Evolutionary conservation across 352 stramenopile species (phyloP).

Genomic region (Phytophthora fragariae): DNA sequence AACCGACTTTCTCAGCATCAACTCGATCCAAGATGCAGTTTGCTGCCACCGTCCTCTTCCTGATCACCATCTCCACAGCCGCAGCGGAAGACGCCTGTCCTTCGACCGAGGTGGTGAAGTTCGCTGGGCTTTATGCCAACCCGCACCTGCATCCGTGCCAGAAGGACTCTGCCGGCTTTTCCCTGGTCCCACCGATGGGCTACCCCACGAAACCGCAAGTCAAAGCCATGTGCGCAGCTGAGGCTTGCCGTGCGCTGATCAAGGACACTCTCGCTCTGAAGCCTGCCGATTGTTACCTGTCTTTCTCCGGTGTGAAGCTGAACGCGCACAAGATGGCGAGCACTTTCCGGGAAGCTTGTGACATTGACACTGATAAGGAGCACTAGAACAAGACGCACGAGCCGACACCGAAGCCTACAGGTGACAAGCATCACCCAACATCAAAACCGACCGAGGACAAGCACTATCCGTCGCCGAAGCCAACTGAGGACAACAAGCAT

Average conservation of each 20-base stretch:
- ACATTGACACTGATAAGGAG: conserved; percentile 1
- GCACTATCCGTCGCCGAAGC: conserved; percentile 17
- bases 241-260: conserved; percentile 26
- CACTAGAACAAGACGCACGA: conserved; percentile 11
- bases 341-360: conserved; percentile 20
- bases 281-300: conserved; percentile 34
- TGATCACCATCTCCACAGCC: conserved; percentile 22
- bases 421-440: background rate
- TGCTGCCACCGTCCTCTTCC: conserved; percentile 18
- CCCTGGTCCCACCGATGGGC: conserved; percentile 21
- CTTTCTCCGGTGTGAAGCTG: conserved; percentile 26
- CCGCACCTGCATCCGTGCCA: conserved; percentile 38
- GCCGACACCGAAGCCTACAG: background rate
- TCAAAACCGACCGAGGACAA: conserved; percentile 19
- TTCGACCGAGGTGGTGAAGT: conserved; percentile 30
- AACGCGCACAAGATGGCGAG: conserved; percentile 32
- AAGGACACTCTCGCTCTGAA: conserved; percentile 33
- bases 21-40: conserved; percentile 27
- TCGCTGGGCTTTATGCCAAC: conserved; percentile 39
- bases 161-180: conserved; percentile 33
- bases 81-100: conserved; percentile 37
- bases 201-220: conserved; percentile 36
- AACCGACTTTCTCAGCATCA: background rate
- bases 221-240: conserved; percentile 35
- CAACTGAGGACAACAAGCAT: conserved; percentile 15